These are phyloP conservation scores for Hypoxylon sp. DNA, from an alignment of 2,329 filamentous ascomycete species.

Conservation along the genomic window DNA sequence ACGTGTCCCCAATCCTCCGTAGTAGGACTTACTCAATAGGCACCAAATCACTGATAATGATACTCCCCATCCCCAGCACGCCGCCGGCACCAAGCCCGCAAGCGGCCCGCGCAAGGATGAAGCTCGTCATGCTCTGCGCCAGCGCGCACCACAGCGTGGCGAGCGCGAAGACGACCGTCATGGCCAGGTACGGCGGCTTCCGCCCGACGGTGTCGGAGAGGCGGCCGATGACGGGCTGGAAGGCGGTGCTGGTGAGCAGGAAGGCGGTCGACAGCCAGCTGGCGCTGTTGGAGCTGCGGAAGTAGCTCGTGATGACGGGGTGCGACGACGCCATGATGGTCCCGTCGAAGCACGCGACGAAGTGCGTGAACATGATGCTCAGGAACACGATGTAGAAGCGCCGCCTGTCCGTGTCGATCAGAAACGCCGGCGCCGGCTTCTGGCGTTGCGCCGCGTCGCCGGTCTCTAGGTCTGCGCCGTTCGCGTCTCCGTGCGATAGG, in stretches of 20 bases:
- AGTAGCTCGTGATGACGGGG: constrained; percentile 84
- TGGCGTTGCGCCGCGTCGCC: not conserved
- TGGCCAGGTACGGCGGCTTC: constrained; percentile 73
- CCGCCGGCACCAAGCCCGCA: constrained; percentile 81
- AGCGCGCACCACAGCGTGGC: constrained; percentile 78
- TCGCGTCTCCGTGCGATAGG: constrained; percentile 5
- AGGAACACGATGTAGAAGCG: constrained; percentile 74
- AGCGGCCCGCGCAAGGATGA: constrained; percentile 77
- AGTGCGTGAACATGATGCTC: constrained; percentile 68
- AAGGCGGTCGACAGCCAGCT: constrained; percentile 88
- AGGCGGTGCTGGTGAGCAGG: constrained; percentile 79
- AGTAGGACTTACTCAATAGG: constrained; percentile 74
- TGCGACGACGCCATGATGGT: constrained; percentile 87
- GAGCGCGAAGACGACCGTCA: constrained; percentile 71
- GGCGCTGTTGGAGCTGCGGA: constrained; percentile 80
- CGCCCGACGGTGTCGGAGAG: constrained; percentile 80
- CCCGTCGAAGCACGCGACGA: constrained; percentile 76
- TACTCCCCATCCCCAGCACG: constrained; percentile 74
- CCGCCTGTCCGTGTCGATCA: constrained; percentile 60
- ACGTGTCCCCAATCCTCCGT: too few relatives aligned
- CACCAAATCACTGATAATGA: constrained; percentile 80
- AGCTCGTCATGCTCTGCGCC: constrained; percentile 74
- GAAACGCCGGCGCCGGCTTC: constrained; percentile 48
- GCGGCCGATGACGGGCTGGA: constrained; percentile 80
- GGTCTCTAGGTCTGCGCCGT: constrained; percentile 10